phyloP scores from a whole-genome alignment of 805 yeast species.

The Ascoidea tarda region DNA sequence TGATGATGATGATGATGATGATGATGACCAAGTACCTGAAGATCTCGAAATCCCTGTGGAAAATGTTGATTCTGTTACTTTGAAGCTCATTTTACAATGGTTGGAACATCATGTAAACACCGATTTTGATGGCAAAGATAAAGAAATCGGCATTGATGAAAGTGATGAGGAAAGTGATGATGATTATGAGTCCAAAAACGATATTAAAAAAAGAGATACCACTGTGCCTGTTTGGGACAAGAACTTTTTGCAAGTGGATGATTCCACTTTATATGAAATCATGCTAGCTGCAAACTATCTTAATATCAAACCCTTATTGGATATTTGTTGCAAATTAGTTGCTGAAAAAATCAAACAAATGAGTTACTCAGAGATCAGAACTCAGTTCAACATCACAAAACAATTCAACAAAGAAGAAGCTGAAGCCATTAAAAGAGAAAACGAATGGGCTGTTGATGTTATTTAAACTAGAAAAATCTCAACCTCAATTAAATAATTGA shows the following conservation, averaged over 20 bases:
- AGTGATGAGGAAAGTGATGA: slow-evolving; percentile 1
- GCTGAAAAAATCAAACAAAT: background rate
- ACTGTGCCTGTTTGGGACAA: background rate
- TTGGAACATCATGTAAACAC: slow-evolving; percentile 6
- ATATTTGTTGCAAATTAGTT: background rate
- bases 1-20: background rate
- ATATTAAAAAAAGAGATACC: slow-evolving; percentile 3
- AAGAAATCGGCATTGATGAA: slow-evolving; percentile 9
- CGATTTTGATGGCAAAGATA: slow-evolving; percentile 15
- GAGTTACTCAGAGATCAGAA: slow-evolving; percentile 29
- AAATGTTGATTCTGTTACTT: background rate
- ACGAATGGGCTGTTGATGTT: slow-evolving; percentile 61
- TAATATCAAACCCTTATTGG: background rate
- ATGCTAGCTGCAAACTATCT: background rate
- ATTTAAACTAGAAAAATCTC: no score
- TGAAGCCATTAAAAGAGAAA: slow-evolving; percentile 76
- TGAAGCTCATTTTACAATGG: no score
- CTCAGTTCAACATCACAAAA: slow-evolving; percentile 66
- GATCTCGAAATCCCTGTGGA: background rate
- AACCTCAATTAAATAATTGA: no score
- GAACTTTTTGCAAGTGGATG: background rate
- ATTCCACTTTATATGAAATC: background rate
- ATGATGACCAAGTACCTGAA: background rate
- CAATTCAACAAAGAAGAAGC: slow-evolving; percentile 82
- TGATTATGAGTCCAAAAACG: slow-evolving; percentile 3